Evolutionary conservation across 2,329 filamentous ascomycete genomes (phyloP), one percentile per base, ranked within the genome.

Genomic region (Venturia carpophila): DNA sequence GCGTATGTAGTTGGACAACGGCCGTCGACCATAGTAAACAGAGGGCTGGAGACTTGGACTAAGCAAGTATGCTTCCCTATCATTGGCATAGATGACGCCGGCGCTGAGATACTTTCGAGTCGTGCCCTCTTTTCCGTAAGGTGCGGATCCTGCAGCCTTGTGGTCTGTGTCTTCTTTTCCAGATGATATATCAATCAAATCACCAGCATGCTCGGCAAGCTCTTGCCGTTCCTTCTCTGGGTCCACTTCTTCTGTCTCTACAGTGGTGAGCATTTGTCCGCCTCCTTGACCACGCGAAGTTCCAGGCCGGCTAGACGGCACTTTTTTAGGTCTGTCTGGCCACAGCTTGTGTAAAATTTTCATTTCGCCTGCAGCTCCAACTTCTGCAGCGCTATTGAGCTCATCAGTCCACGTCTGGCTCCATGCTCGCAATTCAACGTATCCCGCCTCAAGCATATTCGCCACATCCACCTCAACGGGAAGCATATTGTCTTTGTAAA

Each of bases 401-500:
- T 99, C 93, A 71, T 97, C 92, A 63, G 83, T 84, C 92, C 94
- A 99, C 1, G 93, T 96, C 70, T 94, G 86, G 1, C 90, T 92
- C 88, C 93, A 96, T 0, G 91, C 91, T 64, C 87, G 87, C 62
- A 97, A 79, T 71, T 96, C 91, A 65, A 88, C 80, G 73, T 96
- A 99, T 6, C 93, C 92, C n/a, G 87, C 84, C 74, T 99, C 94
- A 0, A 99, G 82, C 74, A 92, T 91, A 70, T 97, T 99, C 10
- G 94, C 92, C 42, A 97, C 88, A 19, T 85, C 79, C 0, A 91
- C 84, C 68, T 96, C 91, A 6, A 99, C 84, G 0, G 94, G 94
- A 66, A 90, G 80, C 92, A 97, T 96, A 0, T 89, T 93, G 72
- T 97, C 92, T 78, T 89, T 89, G 76, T 97, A 97, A 74, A 99